Base-by-base conservation (phyloP, 192 early-diverging fungal genomes). In the Gaertneriomyces semiglobifer region DNA sequence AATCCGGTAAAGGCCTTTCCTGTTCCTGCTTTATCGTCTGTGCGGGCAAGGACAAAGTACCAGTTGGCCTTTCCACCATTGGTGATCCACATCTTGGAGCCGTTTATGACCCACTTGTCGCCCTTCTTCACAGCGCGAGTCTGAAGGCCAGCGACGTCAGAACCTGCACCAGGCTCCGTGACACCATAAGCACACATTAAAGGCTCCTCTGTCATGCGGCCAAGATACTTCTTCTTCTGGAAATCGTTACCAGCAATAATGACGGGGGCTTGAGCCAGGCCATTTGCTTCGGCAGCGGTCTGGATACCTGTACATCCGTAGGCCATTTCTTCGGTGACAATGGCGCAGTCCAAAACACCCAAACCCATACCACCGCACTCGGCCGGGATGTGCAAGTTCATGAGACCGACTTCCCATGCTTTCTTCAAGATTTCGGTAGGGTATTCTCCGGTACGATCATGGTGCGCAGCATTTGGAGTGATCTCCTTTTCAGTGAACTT, bases 11-110 rank as follows among this genome's bases (percentile, higher is more conserved):
- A 95, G 11, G 92, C 95, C 69, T 87, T 88, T 52, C 80, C 93
- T 10, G 94, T 79, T 25, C 65, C 82, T 58, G 90, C 91, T 12
- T 68, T 83, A 9, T 88, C 76, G 74, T 95, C 92, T 38, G 93
- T 94, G 69, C 88, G 86, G 56, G 95, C 95, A 46, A 98, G 79
- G 39, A 95, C 86, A 79, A 95, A 98, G 89, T 85, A 95, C 93
- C 93, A 98, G 86, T 98, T 94, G 62, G 95, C 95, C 71, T 95
- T 86, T 33, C 92, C 93, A 65, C 90, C 90, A 71, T 98, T 98
- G 57, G 95, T 98, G 74, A 98, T 98, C 93, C 93, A 98, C 92
- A 95, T 95, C 83, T 98, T 98, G 68, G 88, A 84, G 38, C 93
- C 93, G 73, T 86, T 90, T n/a, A 89, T 89, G 59, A 88, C 81